Base-by-base conservation (phyloP, 345 rosid species). In the Brassica nigra region DNA sequence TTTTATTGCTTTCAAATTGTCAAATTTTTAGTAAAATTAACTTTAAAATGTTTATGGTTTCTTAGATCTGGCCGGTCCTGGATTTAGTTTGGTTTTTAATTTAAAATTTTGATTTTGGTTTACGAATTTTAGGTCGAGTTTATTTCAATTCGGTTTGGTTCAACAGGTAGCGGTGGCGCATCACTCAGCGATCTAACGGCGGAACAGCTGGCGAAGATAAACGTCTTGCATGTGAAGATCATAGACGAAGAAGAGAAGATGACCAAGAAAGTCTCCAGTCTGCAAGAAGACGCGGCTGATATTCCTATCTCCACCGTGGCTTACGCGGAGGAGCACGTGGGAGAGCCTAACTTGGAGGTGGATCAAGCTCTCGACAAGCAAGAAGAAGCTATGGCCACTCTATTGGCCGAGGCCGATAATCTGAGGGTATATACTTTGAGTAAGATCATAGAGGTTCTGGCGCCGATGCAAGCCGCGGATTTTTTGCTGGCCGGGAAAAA, bases 221-320 rank as follows among this genome's bases (percentile, higher is more conserved):
- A 86, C 71, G 69, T 75, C 10, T 73, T 88, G 73, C 89, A 86
- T 29, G 33, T 39, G 3, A 85, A 42, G 68, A 81, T 76, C 4
- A 62, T 87, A 4, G 64, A 78, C 8, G 82, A 76, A 12, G 87
- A 88, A 75, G 89, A 88, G 11, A 81, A 77, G 58, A 61, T 82
- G 73, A 82, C 84, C 5, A 68, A 68, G 63, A 73, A 52, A 71
- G 29, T 81, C 15, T 83, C 89, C 1, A 81, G 74, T 28, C 57
- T 90, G 37, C 89, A 88, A 52, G 94, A 88, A 31, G 85, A 88
- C 12, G 74, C 87, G 0, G 86, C 83, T 0, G 90, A 88, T 66
- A 80, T 80, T 33, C 87, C 89, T 7, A 84, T 85, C 11, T 66
- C 80, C n/a, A 10, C 52, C 6, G 23, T 82, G 11, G 78, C 88